Evolutionary conservation across 1,284 basidiomycete species (phyloP).

Genomic region (Albatrellus sp.): DNA sequence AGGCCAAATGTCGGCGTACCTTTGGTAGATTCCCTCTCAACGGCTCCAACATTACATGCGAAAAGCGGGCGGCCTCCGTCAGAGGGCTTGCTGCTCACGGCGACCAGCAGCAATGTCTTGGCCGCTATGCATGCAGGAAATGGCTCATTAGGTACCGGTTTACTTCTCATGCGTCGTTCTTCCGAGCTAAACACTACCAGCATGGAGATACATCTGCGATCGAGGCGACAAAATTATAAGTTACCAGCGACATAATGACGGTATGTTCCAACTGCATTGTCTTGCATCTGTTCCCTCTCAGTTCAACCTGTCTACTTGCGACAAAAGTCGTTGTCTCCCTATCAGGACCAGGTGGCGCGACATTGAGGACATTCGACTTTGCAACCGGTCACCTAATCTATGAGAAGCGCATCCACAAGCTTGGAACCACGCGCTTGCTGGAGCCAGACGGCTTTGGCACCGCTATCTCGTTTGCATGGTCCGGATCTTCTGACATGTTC

Average conservation of each 20-base stretch:
- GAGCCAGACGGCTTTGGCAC: slow-evolving; percentile 39
- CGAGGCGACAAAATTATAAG: slow-evolving; percentile 54
- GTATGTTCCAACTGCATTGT: slow-evolving; percentile 26
- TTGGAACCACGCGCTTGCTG: slow-evolving; percentile 27
- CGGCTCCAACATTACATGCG: slow-evolving; percentile 46
- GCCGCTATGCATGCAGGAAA: slow-evolving; percentile 63
- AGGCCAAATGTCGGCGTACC: slow-evolving; percentile 65
- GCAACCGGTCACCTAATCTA: slow-evolving; percentile 57
- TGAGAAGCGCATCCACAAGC: slow-evolving; percentile 50
- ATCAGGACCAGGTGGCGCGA: slow-evolving; percentile 66
- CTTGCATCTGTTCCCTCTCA: not conserved
- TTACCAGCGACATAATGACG: slow-evolving; percentile 50
- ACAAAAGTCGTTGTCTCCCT: slow-evolving; percentile 55
- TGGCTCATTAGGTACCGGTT: slow-evolving; percentile 58
- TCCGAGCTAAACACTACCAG: slow-evolving; percentile 24
- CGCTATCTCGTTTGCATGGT: slow-evolving; percentile 23
- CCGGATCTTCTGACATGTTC: slow-evolving; percentile 29
- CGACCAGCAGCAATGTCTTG: slow-evolving; percentile 69
- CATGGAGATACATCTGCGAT: slow-evolving; percentile 73
- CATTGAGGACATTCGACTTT: slow-evolving; percentile 58
- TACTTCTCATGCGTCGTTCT: not conserved
- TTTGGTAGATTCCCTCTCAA: slow-evolving; percentile 28
- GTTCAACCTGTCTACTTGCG: not conserved
- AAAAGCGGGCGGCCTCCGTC: slow-evolving; percentile 19
- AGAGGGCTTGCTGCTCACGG: slow-evolving; percentile 48